Evolutionary conservation across 2,329 filamentous ascomycete genomes (phyloP).

Genomic region (Eutypa lata): DNA sequence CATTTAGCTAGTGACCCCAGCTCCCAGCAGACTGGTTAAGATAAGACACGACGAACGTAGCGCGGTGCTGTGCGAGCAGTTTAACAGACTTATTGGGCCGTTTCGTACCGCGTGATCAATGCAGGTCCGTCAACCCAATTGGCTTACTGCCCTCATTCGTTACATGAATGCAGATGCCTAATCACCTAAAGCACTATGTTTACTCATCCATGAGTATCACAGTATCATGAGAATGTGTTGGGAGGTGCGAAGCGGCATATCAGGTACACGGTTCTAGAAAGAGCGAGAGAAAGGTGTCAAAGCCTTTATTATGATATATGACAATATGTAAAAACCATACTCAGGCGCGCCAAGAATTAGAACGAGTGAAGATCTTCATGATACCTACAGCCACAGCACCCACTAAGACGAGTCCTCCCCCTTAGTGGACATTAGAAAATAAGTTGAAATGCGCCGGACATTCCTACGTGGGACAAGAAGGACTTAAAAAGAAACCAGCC

Average conservation of each 20-base stretch:
- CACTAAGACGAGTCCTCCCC: not conserved
- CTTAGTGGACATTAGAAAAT: not conserved
- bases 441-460: not conserved
- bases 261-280: no score
- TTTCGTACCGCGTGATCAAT: not conserved
- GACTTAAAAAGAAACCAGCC: not conserved
- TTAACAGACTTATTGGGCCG: not conserved
- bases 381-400: not conserved
- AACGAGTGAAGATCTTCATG: not conserved
- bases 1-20: not conserved
- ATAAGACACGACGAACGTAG: no score
- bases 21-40: not conserved
- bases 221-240: no score
- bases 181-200: no score
- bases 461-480: not conserved
- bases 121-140: not conserved
- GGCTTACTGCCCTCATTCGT: not conserved
- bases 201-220: no score
- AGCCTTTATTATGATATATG: not conserved
- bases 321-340: not conserved
- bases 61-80: no score
- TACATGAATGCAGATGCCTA: no score
- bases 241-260: no score
- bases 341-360: not conserved
- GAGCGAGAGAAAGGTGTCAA: not conserved